These are phyloP conservation scores for Lathyrus aphaca DNA, from an alignment of 306 rosid species.

Conservation along the genomic window DNA sequence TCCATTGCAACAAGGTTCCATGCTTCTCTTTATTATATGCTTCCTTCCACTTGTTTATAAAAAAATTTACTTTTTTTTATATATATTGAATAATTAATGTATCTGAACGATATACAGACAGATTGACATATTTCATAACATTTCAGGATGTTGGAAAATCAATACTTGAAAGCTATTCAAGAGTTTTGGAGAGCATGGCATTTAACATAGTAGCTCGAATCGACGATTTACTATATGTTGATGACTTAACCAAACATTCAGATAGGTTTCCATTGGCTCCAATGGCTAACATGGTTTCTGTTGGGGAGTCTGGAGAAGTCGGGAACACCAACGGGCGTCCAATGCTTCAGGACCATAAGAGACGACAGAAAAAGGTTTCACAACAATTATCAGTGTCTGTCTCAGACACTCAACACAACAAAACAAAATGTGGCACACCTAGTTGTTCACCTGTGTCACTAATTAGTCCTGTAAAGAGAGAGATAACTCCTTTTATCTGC, in stretches of 20 bases:
- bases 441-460: conserved; percentile 61
- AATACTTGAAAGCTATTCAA: conserved; percentile 90
- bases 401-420: conserved; percentile 44
- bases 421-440: conserved; percentile 39
- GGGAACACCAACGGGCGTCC: no score
- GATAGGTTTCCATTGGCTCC: conserved; percentile 66
- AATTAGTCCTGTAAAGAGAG: conserved; percentile 73
- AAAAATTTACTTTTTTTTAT: no score
- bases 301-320: no score
- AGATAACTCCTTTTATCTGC: conserved; percentile 67
- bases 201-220: conserved; percentile 90
- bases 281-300: conserved; percentile 56
- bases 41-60: no score
- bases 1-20: conserved; percentile 82
- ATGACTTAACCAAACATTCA: conserved; percentile 77
- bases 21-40: conserved; percentile 5
- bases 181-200: conserved; percentile 92
- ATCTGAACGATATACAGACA: no score
- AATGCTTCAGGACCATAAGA: no score
- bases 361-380: conserved; percentile 50
- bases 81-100: no score
- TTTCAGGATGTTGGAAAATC: conserved; percentile 93
- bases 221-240: conserved; percentile 82
- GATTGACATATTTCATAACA: conserved; percentile 24
- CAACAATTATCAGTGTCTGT: conserved; percentile 55